phyloP scores from a whole-genome alignment of 129 eudicot species.

The Helianthus tuberosus region DNA sequence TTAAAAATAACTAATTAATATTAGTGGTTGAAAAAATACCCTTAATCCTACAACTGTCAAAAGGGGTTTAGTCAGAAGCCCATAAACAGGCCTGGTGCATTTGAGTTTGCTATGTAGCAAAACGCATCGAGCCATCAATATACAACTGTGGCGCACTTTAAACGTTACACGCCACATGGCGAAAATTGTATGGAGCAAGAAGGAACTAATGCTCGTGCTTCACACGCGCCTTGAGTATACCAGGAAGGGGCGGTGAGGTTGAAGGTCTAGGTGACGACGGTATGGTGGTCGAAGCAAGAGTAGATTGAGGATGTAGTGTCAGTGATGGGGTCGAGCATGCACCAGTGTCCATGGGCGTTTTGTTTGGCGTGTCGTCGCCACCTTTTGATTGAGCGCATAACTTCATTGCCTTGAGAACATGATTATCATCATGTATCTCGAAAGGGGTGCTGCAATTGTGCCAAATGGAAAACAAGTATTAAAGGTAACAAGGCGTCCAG shows the following conservation, averaged over 20 bases:
- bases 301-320: neutral
- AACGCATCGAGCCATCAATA: constrained; percentile 1
- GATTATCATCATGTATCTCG: constrained; percentile 53
- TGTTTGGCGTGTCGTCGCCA: constrained; percentile 27
- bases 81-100: neutral
- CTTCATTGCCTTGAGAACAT: constrained; percentile 66
- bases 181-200: neutral
- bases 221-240: constrained; percentile 62
- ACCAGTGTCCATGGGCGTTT: constrained; percentile 18
- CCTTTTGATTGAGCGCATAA: constrained; percentile 41
- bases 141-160: constrained; percentile 11
- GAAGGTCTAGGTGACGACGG: constrained; percentile 23
- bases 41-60: neutral
- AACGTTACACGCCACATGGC: constrained; percentile 2
- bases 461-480: neutral
- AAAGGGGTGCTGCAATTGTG: constrained; percentile 54
- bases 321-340: constrained; percentile 7
- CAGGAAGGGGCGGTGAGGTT: constrained; percentile 61
- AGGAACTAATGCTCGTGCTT: constrained; percentile 56
- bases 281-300: constrained; percentile 21
- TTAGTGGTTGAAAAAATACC: neutral
- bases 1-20: neutral
- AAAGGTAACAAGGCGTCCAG: neutral
- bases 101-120: constrained; percentile 14
- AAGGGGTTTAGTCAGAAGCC: neutral